phyloP scores from a whole-genome alignment of 2,329 filamentous ascomycete species.

The Penicillium sp. region DNA sequence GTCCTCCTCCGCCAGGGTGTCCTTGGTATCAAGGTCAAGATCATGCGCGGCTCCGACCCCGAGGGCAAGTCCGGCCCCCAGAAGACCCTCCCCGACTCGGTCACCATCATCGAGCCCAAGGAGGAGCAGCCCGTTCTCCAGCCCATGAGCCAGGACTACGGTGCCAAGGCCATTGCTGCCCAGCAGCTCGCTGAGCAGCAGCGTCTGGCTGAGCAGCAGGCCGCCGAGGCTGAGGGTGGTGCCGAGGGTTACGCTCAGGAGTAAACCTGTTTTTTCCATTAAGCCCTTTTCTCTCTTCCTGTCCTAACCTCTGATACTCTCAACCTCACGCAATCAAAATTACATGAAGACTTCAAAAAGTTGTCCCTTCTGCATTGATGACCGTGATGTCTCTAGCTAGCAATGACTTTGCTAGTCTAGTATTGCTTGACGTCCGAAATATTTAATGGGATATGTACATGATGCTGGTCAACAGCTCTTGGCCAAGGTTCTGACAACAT shows the following conservation, averaged over 20 bases:
- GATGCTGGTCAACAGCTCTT: neutral
- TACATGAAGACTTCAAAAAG: conserved; percentile 29
- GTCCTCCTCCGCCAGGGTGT: conserved; percentile 99
- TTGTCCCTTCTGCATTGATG: conserved; percentile 1
- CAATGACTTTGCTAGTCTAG: neutral
- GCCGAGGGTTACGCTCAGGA: conserved; percentile 45
- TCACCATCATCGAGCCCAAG: conserved; percentile 99
- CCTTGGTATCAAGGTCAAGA: conserved; percentile 99
- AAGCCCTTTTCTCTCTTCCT: conserved; percentile 27
- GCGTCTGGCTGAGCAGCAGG: conserved; percentile 56
- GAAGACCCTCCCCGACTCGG: conserved; percentile 95
- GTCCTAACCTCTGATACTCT: conserved; percentile 33
- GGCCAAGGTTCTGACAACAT: neutral
- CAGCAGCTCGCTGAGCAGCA: conserved; percentile 54
- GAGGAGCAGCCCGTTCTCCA: conserved; percentile 94
- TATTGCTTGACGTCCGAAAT: neutral
- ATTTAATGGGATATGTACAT: neutral
- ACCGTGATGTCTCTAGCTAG: neutral
- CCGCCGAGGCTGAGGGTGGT: conserved; percentile 45
- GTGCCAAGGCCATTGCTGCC: conserved; percentile 75
- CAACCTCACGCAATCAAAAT: conserved; percentile 39
- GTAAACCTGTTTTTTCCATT: conserved; percentile 37
- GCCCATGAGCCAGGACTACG: conserved; percentile 97
- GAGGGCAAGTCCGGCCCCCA: conserved; percentile 97
- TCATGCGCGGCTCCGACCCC: conserved; percentile 99